These are phyloP conservation scores for Postia placenta DNA, from an alignment of 768 basidiomycete genomes.

Conservation along the genomic window DNA sequence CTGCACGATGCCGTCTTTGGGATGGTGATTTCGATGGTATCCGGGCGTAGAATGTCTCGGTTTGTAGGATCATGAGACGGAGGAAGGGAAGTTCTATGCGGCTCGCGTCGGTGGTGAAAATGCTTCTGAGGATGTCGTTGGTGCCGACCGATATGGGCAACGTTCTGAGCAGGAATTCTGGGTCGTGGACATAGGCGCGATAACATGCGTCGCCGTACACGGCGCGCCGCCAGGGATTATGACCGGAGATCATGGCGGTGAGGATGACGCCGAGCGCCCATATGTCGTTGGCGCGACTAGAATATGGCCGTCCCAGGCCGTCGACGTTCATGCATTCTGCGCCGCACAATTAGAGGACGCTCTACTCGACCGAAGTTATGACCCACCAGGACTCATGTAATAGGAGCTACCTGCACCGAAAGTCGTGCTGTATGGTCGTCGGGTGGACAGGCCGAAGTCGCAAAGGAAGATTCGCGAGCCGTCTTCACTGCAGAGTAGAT, in stretches of 20 bases:
- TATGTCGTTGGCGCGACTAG: slow-evolving; percentile 26
- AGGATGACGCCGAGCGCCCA: slow-evolving; percentile 35
- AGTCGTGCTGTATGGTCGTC: slow-evolving; percentile 9
- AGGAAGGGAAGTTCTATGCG: slow-evolving; percentile 62
- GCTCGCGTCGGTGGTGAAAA: slow-evolving; percentile 56
- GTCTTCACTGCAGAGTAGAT: slow-evolving; percentile 34
- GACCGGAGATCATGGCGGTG: slow-evolving; percentile 41
- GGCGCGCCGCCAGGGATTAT: slow-evolving; percentile 49
- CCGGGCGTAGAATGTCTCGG: slow-evolving; percentile 21
- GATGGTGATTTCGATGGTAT: no score
- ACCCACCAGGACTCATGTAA: slow-evolving; percentile 25
- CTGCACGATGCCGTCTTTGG: no score
- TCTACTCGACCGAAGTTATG: neutral
- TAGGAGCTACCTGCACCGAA: slow-evolving; percentile 17
- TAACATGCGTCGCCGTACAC: slow-evolving; percentile 42
- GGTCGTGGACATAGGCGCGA: slow-evolving; percentile 36
- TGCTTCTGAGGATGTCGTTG: slow-evolving; percentile 40
- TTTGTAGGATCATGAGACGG: slow-evolving; percentile 26
- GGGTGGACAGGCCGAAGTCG: slow-evolving; percentile 33
- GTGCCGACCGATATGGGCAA: slow-evolving; percentile 45
- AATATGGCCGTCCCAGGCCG: slow-evolving; percentile 29
- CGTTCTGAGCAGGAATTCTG: slow-evolving; percentile 48
- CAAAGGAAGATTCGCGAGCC: slow-evolving; percentile 34
- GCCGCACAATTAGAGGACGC: slow-evolving; percentile 1
- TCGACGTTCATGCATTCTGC: slow-evolving; percentile 26